Evolutionary conservation across 2,329 filamentous ascomycete genomes (phyloP), one percentile per base, ranked within the genome.

Genomic region (Aaosphaeria pasadenensis): DNA sequence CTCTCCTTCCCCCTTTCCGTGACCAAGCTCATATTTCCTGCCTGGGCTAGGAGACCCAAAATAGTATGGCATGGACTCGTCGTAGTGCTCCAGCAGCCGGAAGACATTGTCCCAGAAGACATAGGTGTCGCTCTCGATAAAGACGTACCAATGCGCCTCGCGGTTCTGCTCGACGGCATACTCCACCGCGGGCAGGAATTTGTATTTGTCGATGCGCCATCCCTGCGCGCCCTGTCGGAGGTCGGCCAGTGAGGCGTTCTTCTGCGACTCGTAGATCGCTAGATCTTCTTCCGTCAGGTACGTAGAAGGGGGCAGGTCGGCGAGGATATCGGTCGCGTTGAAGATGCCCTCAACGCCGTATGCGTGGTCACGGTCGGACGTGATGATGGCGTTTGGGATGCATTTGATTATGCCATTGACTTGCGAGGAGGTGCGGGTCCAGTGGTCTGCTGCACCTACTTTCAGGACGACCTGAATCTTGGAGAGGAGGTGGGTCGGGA

Each of bases 191-290:
- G 77, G 77, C n/a, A 80, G 64, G 57, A 79, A 79, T 57, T 80
- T 80, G 74, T 76, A 80, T 77, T 79, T 79, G 53, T 79, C 77
- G 24, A 79, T 58, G 45, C 70, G 73, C 76, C 76, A 79, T 24
- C 74, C 76, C 0, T 74, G 72, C 36, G 35, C 76, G 73, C 76
- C 52, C 76, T 75, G 48, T 47, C 63, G 62, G 39, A 60, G 57
- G 29, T 67, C 54, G 40, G 57, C 30, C 56, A 56, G 58, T 29
- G 57, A n/a, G 11, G 39, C 31, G 9, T 48, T 53, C 43, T 52
- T 49, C 47, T 74, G 69, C 43, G 60, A 59, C 3, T 13, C 67
- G 70, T 51, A 74, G 74, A 48, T 60, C 50, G 59, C 55, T 49
- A 72, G 67, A 30, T 47, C 48, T 11, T 70, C 63, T 36, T 74